A percentile compares a stretch with the other conserved stretches of the same genome.
phyloP scores from a whole-genome alignment of 495 filamentous ascomycete genomes.

The Hyaloscypha hepaticicola region DNA sequence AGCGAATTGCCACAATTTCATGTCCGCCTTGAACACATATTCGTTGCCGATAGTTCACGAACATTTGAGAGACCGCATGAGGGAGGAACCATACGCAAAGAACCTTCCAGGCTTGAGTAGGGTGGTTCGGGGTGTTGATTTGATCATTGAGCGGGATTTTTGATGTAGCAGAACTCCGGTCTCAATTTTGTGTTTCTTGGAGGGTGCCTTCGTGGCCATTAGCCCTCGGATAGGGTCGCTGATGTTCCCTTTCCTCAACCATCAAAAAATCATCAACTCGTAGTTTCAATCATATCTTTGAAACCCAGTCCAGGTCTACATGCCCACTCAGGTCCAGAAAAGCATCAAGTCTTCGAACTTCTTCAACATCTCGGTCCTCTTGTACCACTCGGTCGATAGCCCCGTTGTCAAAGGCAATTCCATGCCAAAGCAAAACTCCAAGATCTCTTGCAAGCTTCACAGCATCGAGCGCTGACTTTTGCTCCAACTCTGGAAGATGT shows the following conservation, averaged over 20 bases:
- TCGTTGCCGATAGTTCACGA: background rate
- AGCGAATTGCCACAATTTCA: too few relatives aligned
- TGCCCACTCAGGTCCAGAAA: slow-evolving; percentile 17
- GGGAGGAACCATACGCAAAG: too few relatives aligned
- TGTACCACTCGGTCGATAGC: slow-evolving; percentile 52
- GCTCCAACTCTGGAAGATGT: slow-evolving; percentile 37
- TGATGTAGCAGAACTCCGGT: too few relatives aligned
- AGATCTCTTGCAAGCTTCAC: slow-evolving; percentile 45
- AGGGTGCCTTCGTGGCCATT: too few relatives aligned
- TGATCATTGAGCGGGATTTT: too few relatives aligned
- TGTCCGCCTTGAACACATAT: background rate
- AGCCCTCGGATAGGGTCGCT: too few relatives aligned
- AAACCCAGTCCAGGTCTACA: background rate
- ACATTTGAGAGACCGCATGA: too few relatives aligned
- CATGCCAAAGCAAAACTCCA: slow-evolving; percentile 58
- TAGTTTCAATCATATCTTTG: background rate
- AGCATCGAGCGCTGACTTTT: slow-evolving; percentile 29
- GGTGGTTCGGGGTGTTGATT: too few relatives aligned
- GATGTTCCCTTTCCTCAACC: background rate
- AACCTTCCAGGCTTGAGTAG: too few relatives aligned
- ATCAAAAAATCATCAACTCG: background rate
- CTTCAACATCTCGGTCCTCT: slow-evolving; percentile 44
- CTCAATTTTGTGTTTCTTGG: too few relatives aligned
- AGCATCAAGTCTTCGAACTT: slow-evolving; percentile 46
- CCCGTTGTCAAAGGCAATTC: slow-evolving; percentile 59